These are phyloP conservation scores for Ailanthus altissimus DNA, from an alignment of 345 rosid genomes.

Conservation along the genomic window DNA sequence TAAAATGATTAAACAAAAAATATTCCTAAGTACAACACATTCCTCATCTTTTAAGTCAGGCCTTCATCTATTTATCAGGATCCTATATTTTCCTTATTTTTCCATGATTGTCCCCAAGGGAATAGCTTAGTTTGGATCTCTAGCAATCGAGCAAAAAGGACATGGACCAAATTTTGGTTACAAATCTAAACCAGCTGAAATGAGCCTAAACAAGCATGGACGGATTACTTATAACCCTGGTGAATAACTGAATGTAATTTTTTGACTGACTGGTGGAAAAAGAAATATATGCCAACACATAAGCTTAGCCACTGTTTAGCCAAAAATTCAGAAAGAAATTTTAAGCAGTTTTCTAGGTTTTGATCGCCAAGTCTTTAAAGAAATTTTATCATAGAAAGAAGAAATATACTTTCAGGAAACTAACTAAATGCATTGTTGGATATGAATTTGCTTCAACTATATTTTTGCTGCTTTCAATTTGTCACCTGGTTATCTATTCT, in stretches of 20 bases:
- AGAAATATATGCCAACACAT: neutral
- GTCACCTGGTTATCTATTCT: constrained; percentile 96
- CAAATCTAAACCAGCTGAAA: neutral
- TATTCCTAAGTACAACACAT: no score
- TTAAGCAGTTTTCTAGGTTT: neutral
- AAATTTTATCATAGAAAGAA: neutral
- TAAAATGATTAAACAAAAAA: no score
- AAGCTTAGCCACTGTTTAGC: constrained; percentile 3
- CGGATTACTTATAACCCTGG: neutral
- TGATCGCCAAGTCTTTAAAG: neutral
- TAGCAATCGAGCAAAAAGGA: no score
- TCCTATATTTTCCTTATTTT: neutral
- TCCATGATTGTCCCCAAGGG: no score
- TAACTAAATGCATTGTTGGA: constrained; percentile 8
- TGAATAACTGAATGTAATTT: neutral
- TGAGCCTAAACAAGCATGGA: neutral
- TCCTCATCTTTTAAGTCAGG: no score
- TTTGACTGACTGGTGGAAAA: neutral
- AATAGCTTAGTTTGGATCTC: no score
- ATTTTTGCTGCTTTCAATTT: constrained; percentile 14
- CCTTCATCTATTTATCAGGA: neutral
- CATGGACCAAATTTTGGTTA: neutral
- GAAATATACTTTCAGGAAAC: constrained; percentile 13
- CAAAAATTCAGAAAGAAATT: neutral
- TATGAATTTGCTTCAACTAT: constrained; percentile 7